These are phyloP conservation scores for Pseudotsuga menziesii DNA, from an alignment of 75 land plant species.

Conservation along the genomic window DNA sequence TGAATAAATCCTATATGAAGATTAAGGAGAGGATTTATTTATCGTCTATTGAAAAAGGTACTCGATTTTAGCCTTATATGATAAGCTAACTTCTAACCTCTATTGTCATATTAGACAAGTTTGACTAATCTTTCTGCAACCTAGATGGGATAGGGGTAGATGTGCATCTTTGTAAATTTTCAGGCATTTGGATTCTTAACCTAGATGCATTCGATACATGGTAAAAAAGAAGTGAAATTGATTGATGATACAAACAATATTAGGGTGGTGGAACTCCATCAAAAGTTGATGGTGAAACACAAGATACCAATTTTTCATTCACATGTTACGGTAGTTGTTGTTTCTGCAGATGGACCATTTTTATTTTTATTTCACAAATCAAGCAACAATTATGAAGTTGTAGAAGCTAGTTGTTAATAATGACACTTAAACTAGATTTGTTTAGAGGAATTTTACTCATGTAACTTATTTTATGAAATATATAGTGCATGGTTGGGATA, in stretches of 20 bases:
- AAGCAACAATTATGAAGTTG: too few species aligned
- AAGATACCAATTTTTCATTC: too few species aligned
- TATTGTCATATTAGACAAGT: not conserved
- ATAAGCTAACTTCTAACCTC: not conserved
- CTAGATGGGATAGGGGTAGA: constrained; percentile 1
- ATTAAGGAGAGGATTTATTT: constrained; percentile 6
- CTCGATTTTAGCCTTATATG: constrained; percentile 6
- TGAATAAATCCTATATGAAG: constrained; percentile 2
- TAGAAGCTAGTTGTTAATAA: too few species aligned
- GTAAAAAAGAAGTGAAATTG: not conserved
- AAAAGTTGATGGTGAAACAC: too few species aligned
- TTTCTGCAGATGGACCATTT: too few species aligned
- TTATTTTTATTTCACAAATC: too few species aligned
- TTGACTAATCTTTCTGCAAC: constrained; percentile 1
- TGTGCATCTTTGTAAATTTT: not conserved
- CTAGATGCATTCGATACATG: constrained; percentile 29
- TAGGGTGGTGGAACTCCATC: too few species aligned
- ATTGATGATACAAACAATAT: not conserved
- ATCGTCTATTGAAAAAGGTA: not conserved
- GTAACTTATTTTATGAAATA: too few species aligned
- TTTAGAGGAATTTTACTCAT: too few species aligned
- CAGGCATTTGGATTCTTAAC: constrained; percentile 12
- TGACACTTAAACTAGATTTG: too few species aligned
- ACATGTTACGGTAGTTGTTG: too few species aligned
- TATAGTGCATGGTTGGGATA: too few species aligned